Percentiles rank a stretch among this genome's conserved stretches.
Evolutionary conservation across 805 yeast genomes (phyloP).

Genomic region (Teunomyces aglyptinius): DNA sequence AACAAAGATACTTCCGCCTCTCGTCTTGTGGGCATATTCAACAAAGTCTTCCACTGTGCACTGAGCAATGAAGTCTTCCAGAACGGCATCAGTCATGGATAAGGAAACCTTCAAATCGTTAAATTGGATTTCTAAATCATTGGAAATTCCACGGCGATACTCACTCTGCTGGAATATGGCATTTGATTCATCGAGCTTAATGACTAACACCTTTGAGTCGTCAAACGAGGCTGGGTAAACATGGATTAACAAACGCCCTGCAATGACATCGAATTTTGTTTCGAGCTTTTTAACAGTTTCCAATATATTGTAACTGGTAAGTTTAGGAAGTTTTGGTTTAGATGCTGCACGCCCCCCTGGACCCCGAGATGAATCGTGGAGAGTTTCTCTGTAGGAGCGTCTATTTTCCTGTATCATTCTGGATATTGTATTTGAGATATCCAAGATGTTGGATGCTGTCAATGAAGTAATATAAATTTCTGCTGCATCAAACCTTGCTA

Average conservation of each 20-base stretch:
- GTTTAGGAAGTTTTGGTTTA: background rate
- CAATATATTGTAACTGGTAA: slow-evolving; percentile 17
- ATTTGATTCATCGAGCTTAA: slow-evolving; percentile 53
- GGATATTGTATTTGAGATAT: slow-evolving; percentile 66
- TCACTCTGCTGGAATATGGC: slow-evolving; percentile 53
- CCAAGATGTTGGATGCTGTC: slow-evolving; percentile 79
- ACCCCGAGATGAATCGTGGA: slow-evolving; percentile 52
- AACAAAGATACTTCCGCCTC: slow-evolving; percentile 76
- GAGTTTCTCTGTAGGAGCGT: slow-evolving; percentile 71
- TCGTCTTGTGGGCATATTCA: slow-evolving; percentile 52
- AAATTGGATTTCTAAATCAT: slow-evolving; percentile 59
- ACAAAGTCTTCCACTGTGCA: slow-evolving; percentile 57
- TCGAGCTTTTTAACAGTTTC: slow-evolving; percentile 47
- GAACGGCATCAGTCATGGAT: slow-evolving; percentile 53
- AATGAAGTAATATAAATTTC: slow-evolving; percentile 75
- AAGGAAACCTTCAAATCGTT: slow-evolving; percentile 66
- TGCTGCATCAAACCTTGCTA: slow-evolving; percentile 48
- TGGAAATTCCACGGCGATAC: slow-evolving; percentile 45
- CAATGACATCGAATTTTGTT: slow-evolving; percentile 62
- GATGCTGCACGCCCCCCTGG: slow-evolving; percentile 1
- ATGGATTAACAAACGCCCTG: slow-evolving; percentile 57
- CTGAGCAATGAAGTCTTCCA: slow-evolving; percentile 47
- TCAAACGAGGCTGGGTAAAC: slow-evolving; percentile 80
- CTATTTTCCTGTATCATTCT: slow-evolving; percentile 73
- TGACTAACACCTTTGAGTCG: slow-evolving; percentile 72